Evolutionary conservation across 768 basidiomycete species (phyloP), one percentile per base, ranked within the genome.

Genomic region (Lyophyllum shimeji): DNA sequence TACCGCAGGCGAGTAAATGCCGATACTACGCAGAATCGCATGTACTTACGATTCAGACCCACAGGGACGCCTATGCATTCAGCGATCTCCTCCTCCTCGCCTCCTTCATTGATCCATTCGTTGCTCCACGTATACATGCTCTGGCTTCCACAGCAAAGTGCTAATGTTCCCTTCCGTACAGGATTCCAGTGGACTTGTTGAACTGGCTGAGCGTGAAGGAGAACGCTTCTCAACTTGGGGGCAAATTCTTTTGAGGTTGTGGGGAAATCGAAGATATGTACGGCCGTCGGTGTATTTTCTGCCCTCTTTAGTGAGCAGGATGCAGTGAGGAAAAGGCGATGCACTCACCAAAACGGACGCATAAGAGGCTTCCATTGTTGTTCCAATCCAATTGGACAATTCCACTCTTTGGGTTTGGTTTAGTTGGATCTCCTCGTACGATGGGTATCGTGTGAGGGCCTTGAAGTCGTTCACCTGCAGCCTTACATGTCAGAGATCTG

Each of bases 21-120:
- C 67, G 20, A 64, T 56, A 55, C 57, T 13, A 65, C 57, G 18
- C 20, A 11, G 4, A 43, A 18, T 37, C 27, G 47, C 15, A 56
- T 59, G 52, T 25, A 82, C 91, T 72, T 66, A 90, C 90, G 29
- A 29, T 29, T 29, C 4, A 29, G 29, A 4, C 4, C 83, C n/a
- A 88, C 82, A 31, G 95, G 95, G 3, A 97, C 83, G 7, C 91
- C 91, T 31, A 95, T 83, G 63, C 93, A 95, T 69, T 96, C 95
- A 2, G 93, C 92, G 72, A 93, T 87, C 64, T 93, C 93, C 64
- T 84, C 85, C 43, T 81, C 80, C 18, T 73, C 74, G 3, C 77
- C 81, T 5, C 70, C 75, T 44, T 84, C 84, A 25, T 77, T 79
- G 15, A 84, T 71, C 89, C 88, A 91, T 63, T 93, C 90, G 58